Conservation (phyloP, 1,139 yeast genomes). For the Suhomyces bribrorum region DNA sequence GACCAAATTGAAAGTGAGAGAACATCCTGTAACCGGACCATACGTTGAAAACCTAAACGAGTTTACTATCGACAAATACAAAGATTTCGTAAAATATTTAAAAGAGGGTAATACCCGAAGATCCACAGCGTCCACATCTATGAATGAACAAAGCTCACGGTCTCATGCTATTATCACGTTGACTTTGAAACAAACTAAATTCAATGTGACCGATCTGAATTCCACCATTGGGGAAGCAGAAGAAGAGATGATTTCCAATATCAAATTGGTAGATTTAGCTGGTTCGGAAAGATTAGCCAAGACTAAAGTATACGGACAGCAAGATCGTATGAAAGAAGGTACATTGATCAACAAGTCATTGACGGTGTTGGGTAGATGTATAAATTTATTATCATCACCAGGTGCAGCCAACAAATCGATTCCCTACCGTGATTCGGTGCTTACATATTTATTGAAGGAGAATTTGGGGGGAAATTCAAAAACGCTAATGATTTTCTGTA, state of each 20-base stretch:
- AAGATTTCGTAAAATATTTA: slow-evolving; percentile 47
- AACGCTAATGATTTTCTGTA: slow-evolving; percentile 74
- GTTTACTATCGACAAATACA: slow-evolving; percentile 40
- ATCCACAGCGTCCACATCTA: slow-evolving; percentile 67
- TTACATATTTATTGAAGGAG: slow-evolving; percentile 74
- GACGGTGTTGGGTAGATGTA: slow-evolving; percentile 75
- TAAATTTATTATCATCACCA: slow-evolving; percentile 52
- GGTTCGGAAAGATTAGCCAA: slow-evolving; percentile 73
- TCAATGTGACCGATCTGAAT: slow-evolving; percentile 20
- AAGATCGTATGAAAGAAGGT: slow-evolving; percentile 68
- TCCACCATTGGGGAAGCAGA: slow-evolving; percentile 49
- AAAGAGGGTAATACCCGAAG: slow-evolving; percentile 51
- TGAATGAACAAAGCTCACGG: slow-evolving; percentile 70
- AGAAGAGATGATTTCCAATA: slow-evolving; percentile 55
- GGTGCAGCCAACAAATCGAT: slow-evolving; percentile 24
- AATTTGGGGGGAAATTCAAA: slow-evolving; percentile 74
- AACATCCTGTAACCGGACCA: slow-evolving; percentile 63
- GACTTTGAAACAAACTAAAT: slow-evolving; percentile 57
- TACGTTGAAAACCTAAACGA: slow-evolving; percentile 67
- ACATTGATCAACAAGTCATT: slow-evolving; percentile 72
- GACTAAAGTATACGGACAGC: slow-evolving; percentile 62
- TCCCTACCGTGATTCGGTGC: slow-evolving; percentile 72
- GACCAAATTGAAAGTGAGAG: slow-evolving; percentile 53
- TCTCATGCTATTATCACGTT: slow-evolving; percentile 79
- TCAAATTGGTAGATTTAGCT: slow-evolving; percentile 76